A percentile compares a stretch with the other conserved stretches of the same genome.
Conservation (phyloP, 495 filamentous ascomycete genomes). For the Neurospora sp. region DNA sequence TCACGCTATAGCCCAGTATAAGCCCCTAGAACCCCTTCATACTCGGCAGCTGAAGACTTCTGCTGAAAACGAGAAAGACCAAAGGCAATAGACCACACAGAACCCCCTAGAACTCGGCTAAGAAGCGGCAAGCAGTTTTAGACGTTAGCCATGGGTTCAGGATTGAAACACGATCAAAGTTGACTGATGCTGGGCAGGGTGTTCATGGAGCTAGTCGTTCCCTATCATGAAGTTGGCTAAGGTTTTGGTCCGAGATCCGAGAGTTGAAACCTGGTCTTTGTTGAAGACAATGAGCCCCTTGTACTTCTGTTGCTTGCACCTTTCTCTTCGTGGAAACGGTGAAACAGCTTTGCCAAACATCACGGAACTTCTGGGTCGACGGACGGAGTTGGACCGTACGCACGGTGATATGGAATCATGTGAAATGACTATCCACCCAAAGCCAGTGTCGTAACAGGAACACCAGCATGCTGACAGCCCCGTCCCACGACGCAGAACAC, state of each 20-base stretch:
- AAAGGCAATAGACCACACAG: not conserved
- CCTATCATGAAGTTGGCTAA: not conserved
- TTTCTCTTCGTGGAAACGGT: not conserved
- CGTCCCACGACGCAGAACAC: not conserved
- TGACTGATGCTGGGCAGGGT: not conserved
- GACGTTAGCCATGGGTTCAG: not conserved
- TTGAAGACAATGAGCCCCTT: not conserved
- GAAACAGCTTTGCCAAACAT: not conserved
- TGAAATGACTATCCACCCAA: not conserved
- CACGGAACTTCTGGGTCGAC: not conserved
- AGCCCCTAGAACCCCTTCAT: not conserved
- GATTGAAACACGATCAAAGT: not conserved
- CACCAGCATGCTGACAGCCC: not conserved
- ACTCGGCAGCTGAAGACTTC: not conserved
- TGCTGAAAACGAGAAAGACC: not conserved
- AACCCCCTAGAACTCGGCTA: not conserved
- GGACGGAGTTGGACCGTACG: not conserved
- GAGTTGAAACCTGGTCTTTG: not conserved
- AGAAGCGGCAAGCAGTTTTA: not conserved
- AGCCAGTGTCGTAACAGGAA: not conserved
- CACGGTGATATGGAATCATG: not conserved
- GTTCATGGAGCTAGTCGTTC: not conserved
- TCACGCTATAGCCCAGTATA: not conserved
- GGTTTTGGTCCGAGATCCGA: not conserved
- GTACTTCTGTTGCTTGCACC: not conserved